These are phyloP conservation scores for Solanum sparsipilum DNA, from an alignment of 257 asterid genomes.

Conservation along the genomic window DNA sequence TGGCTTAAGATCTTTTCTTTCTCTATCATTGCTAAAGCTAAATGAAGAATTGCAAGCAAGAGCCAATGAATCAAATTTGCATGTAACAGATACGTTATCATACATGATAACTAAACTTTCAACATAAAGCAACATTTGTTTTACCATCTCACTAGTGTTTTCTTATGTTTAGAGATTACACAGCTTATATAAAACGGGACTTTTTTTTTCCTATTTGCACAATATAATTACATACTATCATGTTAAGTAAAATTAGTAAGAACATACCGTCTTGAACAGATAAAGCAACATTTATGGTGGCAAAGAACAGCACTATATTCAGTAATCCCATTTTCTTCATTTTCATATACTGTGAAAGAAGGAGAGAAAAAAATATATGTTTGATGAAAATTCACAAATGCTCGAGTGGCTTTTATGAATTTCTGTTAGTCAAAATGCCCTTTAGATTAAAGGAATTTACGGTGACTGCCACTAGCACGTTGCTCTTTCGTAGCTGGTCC, in stretches of 20 bases:
- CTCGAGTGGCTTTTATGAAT: constrained; percentile 29
- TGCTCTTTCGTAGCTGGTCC: not conserved
- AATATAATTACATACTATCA: not conserved
- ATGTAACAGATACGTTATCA: not conserved
- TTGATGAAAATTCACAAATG: constrained; percentile 14
- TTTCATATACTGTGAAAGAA: not conserved
- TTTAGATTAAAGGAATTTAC: constrained; percentile 5
- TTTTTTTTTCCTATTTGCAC: not conserved
- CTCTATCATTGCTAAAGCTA: too few relatives aligned
- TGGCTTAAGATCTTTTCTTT: not conserved
- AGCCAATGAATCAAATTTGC: not conserved
- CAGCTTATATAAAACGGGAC: not conserved
- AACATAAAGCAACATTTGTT: not conserved
- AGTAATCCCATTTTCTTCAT: constrained; percentile 21
- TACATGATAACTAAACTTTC: not conserved
- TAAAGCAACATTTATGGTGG: constrained; percentile 12
- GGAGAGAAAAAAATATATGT: not conserved
- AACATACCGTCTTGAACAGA: constrained; percentile 31
- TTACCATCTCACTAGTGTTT: not conserved
- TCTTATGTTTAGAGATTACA: not conserved
- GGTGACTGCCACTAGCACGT: constrained; percentile 9
- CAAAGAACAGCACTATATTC: constrained; percentile 11
- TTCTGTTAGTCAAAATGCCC: constrained; percentile 9
- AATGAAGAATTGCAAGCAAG: too few relatives aligned
- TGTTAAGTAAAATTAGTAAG: not conserved